phyloP scores from a whole-genome alignment of 176 grass and related monocot genomes.

The Hordeum marinum region DNA sequence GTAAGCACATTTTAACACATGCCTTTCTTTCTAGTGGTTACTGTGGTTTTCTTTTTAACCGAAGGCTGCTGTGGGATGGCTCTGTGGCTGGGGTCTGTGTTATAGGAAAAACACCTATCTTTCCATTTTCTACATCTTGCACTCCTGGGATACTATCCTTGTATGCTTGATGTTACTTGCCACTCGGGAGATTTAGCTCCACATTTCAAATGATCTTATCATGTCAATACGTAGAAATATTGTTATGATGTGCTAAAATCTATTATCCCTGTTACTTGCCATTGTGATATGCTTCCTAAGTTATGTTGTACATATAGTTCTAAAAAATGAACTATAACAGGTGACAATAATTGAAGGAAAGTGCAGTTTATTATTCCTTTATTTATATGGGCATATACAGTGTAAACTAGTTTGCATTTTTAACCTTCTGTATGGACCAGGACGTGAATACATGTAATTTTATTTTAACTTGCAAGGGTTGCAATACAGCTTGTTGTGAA shows the following conservation, averaged over 20 bases:
- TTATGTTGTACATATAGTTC: not conserved
- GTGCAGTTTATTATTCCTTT: not conserved
- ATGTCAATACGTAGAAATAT: not conserved
- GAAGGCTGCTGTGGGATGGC: not conserved
- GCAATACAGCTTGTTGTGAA: not conserved
- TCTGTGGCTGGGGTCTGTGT: not conserved
- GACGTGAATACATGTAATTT: not conserved
- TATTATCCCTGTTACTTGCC: not conserved
- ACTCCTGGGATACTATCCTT: not conserved
- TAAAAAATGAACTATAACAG: not conserved
- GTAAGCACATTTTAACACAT: conserved; percentile 33
- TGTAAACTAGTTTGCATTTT: not conserved
- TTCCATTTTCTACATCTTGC: not conserved
- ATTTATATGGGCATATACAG: not conserved
- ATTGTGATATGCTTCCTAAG: not conserved
- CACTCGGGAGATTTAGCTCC: not conserved
- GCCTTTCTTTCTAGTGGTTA: not conserved
- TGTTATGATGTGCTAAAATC: not conserved
- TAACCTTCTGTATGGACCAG: not conserved
- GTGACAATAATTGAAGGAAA: not conserved
- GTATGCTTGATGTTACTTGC: not conserved
- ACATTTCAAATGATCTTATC: not conserved
- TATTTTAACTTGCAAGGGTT: not conserved
- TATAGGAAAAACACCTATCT: not conserved
- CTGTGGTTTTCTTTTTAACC: not conserved